Evolutionary conservation across 208 protist genomes (phyloP), one percentile per base, ranked within the genome.

Genomic region (Leishmania major): DNA sequence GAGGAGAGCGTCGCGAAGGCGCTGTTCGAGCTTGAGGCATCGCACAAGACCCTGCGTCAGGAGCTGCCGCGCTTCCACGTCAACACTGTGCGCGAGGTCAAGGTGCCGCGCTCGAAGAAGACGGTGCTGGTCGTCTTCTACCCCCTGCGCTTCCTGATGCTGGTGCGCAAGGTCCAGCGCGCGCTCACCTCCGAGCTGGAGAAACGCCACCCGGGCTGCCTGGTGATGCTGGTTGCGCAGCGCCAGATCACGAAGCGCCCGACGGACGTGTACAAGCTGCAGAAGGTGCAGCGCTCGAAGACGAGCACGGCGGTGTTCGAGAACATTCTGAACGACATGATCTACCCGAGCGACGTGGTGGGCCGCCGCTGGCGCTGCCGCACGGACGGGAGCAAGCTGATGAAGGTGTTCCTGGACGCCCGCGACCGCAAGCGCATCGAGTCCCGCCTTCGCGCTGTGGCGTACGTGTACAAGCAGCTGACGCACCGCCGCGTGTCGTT

Each of bases 251-350:
- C 94, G 77, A 94, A 97, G 91, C 88, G 91, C 76, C 90, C 96
- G 47, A 90, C 86, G 19, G 93, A 98, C 86, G 90, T 95, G 82
- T 96, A 93, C 90, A 95, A 95, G 88, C 87, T 92, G 78, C 95
- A 98, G 91, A 95, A 94, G 89, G 95, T 98, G 80, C 98, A 96
- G 88, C 94, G 96, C 86, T 98, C 92, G 78, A 93, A 95, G 80
- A 99, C 99, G 77, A 98, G 99, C 78, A 98, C 96, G 67, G 96
- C 98, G 43, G 99, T 99, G 83, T 99, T 99, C 90, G 99, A 99
- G 88, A 95, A 93, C 83, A 99, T 99, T 84, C 90, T 99, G 31
- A 98, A 99, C 82, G 99, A 99, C 92, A 84, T 99, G 69, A 94
- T 99, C 67, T 99, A 97, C 96, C 99, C 99, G 80, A 96, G 94